Percentiles rank a stretch among this genome's conserved stretches.
Evolutionary conservation across 1,284 basidiomycete genomes (phyloP).

Genomic region (Exsudoporus floridanus): DNA sequence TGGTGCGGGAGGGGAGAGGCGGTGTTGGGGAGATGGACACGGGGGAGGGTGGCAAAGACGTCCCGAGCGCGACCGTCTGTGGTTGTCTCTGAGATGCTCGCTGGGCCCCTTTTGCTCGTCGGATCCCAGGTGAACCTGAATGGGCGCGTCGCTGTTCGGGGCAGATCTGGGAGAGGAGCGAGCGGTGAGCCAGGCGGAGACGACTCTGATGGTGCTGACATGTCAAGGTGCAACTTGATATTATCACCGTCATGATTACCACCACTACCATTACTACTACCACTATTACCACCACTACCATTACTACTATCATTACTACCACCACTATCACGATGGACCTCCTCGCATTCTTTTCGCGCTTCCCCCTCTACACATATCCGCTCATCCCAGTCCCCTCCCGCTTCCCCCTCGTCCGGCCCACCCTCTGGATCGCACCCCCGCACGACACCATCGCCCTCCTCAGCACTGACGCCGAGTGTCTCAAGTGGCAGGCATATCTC

Average conservation of each 20-base stretch:
- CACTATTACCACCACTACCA: background rate
- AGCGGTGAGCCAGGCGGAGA: constrained; percentile 47
- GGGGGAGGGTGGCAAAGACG: constrained; percentile 47
- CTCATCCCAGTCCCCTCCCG: constrained; percentile 36
- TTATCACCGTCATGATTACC: background rate
- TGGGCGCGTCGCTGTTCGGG: constrained; percentile 43
- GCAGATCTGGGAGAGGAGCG: constrained; percentile 42
- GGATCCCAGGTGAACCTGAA: constrained; percentile 71
- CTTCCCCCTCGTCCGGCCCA: constrained; percentile 40
- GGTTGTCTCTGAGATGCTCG: constrained; percentile 60
- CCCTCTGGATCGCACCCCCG: constrained; percentile 64
- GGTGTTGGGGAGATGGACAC: constrained; percentile 43
- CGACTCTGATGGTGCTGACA: constrained; percentile 37
- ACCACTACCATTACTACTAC: background rate
- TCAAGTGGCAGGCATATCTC: constrained; percentile 83
- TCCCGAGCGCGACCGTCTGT: constrained; percentile 57
- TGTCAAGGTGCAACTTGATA: constrained; percentile 5
- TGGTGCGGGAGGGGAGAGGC: constrained; percentile 51
- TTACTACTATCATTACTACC: background rate
- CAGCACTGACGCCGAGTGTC: constrained; percentile 75
- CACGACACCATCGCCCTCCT: constrained; percentile 44
- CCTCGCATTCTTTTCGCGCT: constrained; percentile 46
- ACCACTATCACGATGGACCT: constrained; percentile 10
- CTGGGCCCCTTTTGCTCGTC: constrained; percentile 54
- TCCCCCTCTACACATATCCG: constrained; percentile 50